Evolutionary conservation across 1,284 basidiomycete genomes (phyloP).

Genomic region (Ganoderma lingzhi): DNA sequence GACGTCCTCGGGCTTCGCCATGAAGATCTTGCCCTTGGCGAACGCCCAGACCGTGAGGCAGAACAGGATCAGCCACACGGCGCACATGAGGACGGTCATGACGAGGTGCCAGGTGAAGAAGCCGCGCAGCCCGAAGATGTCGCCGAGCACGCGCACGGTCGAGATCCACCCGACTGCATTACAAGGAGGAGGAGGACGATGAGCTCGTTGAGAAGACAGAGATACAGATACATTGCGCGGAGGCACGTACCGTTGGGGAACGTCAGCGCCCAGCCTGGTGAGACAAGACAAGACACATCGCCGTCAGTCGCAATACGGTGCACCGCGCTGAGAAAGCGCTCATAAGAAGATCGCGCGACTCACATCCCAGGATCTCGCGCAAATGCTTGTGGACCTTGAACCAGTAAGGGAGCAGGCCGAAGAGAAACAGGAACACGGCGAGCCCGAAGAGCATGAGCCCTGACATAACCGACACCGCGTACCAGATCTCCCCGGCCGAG

Average conservation of each 20-base stretch:
- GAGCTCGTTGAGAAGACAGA: conserved; percentile 3
- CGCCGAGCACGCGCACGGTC: conserved; percentile 49
- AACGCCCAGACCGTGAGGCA: conserved; percentile 52
- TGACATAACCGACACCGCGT: conserved; percentile 49
- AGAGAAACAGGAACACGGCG: conserved; percentile 56
- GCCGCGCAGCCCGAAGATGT: conserved; percentile 49
- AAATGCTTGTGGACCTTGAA: conserved; percentile 58
- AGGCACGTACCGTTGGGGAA: conserved; percentile 52
- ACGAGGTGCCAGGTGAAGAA: conserved; percentile 51
- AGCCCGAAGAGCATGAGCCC: conserved; percentile 54
- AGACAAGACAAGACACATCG: background rate
- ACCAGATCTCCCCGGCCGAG: conserved; percentile 57
- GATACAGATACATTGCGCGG: background rate
- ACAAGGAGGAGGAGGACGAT: background rate
- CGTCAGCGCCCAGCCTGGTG: conserved; percentile 53
- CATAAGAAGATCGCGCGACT: conserved; percentile 29
- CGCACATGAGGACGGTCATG: conserved; percentile 48
- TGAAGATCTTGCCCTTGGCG: conserved; percentile 54
- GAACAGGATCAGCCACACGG: conserved; percentile 51
- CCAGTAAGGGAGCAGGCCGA: conserved; percentile 55
- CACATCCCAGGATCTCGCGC: conserved; percentile 57
- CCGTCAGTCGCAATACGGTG: background rate
- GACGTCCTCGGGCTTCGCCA: conserved; percentile 53
- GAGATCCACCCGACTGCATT: conserved; percentile 55
- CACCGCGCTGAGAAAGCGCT: background rate